Conservation (phyloP, 1,139 yeast species). For the Magnusiomyces paraingens region DNA sequence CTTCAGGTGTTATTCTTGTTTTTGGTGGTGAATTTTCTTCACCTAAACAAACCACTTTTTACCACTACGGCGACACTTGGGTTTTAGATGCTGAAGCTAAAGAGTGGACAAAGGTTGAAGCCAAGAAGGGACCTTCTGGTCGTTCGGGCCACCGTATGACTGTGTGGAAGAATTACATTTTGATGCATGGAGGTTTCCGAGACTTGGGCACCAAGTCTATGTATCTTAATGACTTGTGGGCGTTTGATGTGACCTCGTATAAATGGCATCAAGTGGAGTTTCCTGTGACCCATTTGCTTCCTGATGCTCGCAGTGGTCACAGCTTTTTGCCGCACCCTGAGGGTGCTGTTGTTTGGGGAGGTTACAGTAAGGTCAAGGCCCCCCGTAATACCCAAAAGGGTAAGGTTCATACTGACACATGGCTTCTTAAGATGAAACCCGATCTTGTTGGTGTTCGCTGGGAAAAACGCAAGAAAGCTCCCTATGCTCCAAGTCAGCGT, state of each 20-base stretch:
- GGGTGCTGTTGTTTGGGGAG: slow-evolving; percentile 87
- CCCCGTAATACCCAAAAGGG: slow-evolving; percentile 87
- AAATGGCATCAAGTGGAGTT: slow-evolving; percentile 90
- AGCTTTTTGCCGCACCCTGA: slow-evolving; percentile 75
- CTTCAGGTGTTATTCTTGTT: slow-evolving; percentile 75
- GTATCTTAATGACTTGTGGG: slow-evolving; percentile 82
- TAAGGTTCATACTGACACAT: slow-evolving; percentile 79
- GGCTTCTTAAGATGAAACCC: slow-evolving; percentile 82
- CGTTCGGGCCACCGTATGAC: slow-evolving; percentile 91
- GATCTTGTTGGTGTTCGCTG: slow-evolving; percentile 77
- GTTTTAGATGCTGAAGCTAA: slow-evolving; percentile 72
- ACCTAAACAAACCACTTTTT: slow-evolving; percentile 91
- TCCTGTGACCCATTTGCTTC: slow-evolving; percentile 71
- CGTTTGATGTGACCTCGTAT: slow-evolving; percentile 80
- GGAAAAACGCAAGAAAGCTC: slow-evolving; percentile 86
- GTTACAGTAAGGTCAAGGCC: slow-evolving; percentile 89
- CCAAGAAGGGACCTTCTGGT: slow-evolving; percentile 69
- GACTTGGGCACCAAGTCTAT: slow-evolving; percentile 72
- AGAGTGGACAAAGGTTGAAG: slow-evolving; percentile 87
- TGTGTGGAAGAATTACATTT: slow-evolving; percentile 82
- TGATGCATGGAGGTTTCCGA: slow-evolving; percentile 87
- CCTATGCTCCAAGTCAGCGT: slow-evolving; percentile 82
- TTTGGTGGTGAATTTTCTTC: slow-evolving; percentile 98
- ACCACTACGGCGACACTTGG: slow-evolving; percentile 97
- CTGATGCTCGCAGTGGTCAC: slow-evolving; percentile 94